These are phyloP conservation scores for Monilinia fructicola DNA, from an alignment of 2,329 filamentous ascomycete genomes.

Conservation along the genomic window DNA sequence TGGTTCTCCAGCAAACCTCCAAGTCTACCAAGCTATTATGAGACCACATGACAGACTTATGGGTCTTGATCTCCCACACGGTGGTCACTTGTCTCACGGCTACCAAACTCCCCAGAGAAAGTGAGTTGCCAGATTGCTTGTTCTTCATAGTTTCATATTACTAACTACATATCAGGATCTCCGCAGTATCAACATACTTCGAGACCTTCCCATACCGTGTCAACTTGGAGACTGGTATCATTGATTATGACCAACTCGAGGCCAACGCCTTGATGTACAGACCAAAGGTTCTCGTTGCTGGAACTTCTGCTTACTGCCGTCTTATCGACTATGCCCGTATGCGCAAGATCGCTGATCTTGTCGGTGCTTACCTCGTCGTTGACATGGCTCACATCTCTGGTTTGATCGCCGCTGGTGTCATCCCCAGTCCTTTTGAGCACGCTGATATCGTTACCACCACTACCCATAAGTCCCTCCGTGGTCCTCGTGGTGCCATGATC, in stretches of 20 bases:
- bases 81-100: constrained; percentile 92
- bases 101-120: constrained; percentile 97
- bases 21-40: constrained; percentile 98
- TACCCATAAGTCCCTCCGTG: constrained; percentile 94
- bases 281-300: constrained; percentile 93
- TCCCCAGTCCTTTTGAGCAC: constrained; percentile 86
- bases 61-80: constrained; percentile 95
- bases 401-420: constrained; percentile 87
- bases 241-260: constrained; percentile 92
- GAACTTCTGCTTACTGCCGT: constrained; percentile 97
- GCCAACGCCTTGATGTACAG: constrained; percentile 89
- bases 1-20: constrained; percentile 92
- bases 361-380: constrained; percentile 91
- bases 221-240: constrained; percentile 85
- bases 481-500: constrained; percentile 94
- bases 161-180: constrained; percentile 61
- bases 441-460: constrained; percentile 97
- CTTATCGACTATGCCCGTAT: constrained; percentile 96
- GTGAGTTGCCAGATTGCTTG: constrained; percentile 46
- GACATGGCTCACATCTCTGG: constrained; percentile 99
- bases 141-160: background rate
- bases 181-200: constrained; percentile 97
- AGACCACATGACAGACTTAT: constrained; percentile 93
- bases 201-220: constrained; percentile 98
- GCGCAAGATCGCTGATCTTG: constrained; percentile 90